These are phyloP conservation scores for Forsythia viridissima DNA, from an alignment of 257 asterid genomes.

Conservation along the genomic window DNA sequence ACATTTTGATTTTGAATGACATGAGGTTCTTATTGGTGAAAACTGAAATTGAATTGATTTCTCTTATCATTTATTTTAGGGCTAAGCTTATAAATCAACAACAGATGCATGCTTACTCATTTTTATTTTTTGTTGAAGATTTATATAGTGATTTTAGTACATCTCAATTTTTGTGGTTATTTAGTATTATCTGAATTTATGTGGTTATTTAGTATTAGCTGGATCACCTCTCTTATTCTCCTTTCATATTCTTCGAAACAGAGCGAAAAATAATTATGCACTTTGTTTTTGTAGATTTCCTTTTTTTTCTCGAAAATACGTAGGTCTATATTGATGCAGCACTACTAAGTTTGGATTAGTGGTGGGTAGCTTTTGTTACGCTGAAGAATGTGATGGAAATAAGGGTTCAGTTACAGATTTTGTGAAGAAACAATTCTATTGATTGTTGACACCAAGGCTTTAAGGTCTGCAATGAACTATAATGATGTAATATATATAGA, in stretches of 20 bases:
- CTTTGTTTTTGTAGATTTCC: no score
- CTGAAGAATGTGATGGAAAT: neutral
- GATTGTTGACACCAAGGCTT: neutral
- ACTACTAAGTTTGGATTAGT: neutral
- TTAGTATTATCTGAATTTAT: no score
- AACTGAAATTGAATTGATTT: neutral
- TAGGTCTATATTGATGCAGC: no score
- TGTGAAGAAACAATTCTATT: neutral
- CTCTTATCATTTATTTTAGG: neutral
- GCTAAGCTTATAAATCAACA: conserved; percentile 4
- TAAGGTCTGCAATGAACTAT: neutral
- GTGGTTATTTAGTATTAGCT: no score
- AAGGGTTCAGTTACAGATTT: neutral
- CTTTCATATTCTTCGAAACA: neutral
- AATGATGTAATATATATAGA: neutral
- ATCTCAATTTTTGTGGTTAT: neutral
- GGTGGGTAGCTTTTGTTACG: neutral
- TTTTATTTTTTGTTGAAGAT: conserved; percentile 1
- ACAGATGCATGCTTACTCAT: neutral
- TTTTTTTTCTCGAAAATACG: no score
- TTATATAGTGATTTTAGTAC: neutral
- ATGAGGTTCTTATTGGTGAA: neutral
- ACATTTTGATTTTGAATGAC: neutral
- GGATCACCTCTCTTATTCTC: conserved; percentile 11
- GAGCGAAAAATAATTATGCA: neutral